Evolutionary conservation across 805 yeast species (phyloP).

Genomic region (Lachancea sp.): DNA sequence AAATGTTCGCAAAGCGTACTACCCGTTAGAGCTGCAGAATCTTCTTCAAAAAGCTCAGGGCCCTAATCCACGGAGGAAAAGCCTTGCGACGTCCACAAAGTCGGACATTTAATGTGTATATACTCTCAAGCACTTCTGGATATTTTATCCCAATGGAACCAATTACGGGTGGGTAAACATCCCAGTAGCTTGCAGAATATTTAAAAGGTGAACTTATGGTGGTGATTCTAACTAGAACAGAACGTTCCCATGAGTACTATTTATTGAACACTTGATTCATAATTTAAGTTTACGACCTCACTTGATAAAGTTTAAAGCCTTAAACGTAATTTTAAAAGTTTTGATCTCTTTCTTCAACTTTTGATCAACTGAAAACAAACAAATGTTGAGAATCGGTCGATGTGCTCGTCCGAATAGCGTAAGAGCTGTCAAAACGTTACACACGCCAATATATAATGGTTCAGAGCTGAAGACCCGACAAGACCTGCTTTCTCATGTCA

Average conservation of each 20-base stretch:
- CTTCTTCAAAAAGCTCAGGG: slow-evolving; percentile 6
- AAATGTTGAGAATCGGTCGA: slow-evolving; percentile 1
- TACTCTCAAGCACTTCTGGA: background rate
- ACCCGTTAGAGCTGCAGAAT: slow-evolving; percentile 12
- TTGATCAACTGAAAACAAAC: background rate
- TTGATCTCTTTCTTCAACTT: background rate
- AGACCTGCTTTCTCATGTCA: slow-evolving; percentile 16
- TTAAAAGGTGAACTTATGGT: too few relatives aligned
- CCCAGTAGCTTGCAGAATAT: too few relatives aligned
- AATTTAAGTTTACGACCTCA: too few relatives aligned
- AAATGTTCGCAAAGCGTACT: slow-evolving; percentile 22
- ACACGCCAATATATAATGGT: slow-evolving; percentile 23
- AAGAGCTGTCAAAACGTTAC: slow-evolving; percentile 21
- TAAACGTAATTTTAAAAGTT: slow-evolving; percentile 1
- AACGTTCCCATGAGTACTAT: too few relatives aligned
- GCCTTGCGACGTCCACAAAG: slow-evolving; percentile 1
- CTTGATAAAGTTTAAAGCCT: too few relatives aligned
- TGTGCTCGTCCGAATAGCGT: background rate
- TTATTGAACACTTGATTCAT: too few relatives aligned
- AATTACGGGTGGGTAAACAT: background rate
- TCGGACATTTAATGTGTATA: background rate
- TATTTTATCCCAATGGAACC: background rate
- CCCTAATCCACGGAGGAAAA: slow-evolving; percentile 1
- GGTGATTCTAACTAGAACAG: too few relatives aligned
- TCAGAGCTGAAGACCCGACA: slow-evolving; percentile 11